Conservation (phyloP, 2,329 filamentous ascomycete genomes). For the Teratosphaeria viscida region DNA sequence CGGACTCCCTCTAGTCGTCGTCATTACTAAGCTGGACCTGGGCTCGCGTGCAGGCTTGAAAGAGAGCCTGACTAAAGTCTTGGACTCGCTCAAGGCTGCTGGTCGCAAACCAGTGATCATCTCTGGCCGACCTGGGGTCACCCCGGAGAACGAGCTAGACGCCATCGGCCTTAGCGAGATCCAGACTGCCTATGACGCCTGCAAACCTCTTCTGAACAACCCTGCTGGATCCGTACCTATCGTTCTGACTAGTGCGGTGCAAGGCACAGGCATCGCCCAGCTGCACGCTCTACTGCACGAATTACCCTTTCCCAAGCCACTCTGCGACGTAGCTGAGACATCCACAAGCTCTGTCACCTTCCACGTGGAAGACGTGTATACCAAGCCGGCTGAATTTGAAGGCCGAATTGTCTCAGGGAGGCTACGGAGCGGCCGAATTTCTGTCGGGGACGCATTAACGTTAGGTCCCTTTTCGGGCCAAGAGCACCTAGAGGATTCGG, state of each 20-base stretch:
- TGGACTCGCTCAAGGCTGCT: constrained; percentile 66
- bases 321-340: constrained; percentile 28
- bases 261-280: constrained; percentile 69
- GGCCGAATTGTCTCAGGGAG: constrained; percentile 68
- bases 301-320: constrained; percentile 51
- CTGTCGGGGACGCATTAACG: constrained; percentile 65
- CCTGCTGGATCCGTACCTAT: constrained; percentile 58
- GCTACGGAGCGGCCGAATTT: constrained; percentile 66
- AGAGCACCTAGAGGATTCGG: constrained; percentile 24
- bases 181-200: constrained; percentile 45
- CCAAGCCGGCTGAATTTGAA: constrained; percentile 35
- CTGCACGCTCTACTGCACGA: constrained; percentile 71
- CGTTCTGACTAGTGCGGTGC: constrained; percentile 75
- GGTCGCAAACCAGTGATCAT: constrained; percentile 67
- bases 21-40: constrained; percentile 85
- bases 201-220: constrained; percentile 41
- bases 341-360: constrained; percentile 47
- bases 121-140: constrained; percentile 20
- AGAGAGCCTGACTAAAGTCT: constrained; percentile 58
- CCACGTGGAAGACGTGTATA: constrained; percentile 85
- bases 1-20: constrained; percentile 63
- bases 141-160: constrained; percentile 41
- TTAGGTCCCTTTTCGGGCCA: constrained; percentile 56
- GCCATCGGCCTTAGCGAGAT: constrained; percentile 47
- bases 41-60: constrained; percentile 64